Percentiles rank a stretch among this genome's conserved stretches.
These are phyloP conservation scores for Pichia sorboxylosa DNA, from an alignment of 1,139 yeast species.

Conservation along the genomic window DNA sequence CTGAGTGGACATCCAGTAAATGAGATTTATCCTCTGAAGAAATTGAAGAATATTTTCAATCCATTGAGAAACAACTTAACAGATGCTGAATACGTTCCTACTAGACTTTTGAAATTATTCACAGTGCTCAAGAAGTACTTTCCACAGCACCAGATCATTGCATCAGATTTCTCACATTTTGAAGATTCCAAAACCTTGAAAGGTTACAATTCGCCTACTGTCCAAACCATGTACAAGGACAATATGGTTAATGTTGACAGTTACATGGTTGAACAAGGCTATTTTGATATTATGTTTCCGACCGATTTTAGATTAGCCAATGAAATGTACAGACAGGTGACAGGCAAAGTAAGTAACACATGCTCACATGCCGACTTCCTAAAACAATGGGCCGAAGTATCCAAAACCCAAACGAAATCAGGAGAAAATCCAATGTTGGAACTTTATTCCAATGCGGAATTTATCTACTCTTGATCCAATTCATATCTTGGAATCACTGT, in stretches of 20 bases:
- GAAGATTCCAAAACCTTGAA: constrained; percentile 48
- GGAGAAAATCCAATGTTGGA: constrained; percentile 89
- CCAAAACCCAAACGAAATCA: constrained; percentile 54
- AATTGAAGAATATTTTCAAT: constrained; percentile 25
- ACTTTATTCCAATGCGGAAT: constrained; percentile 67
- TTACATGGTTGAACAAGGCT: constrained; percentile 76
- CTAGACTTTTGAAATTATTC: constrained; percentile 57
- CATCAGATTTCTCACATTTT: constrained; percentile 63
- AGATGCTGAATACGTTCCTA: constrained; percentile 73
- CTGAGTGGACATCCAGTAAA: constrained; percentile 20
- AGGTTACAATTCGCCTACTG: constrained; percentile 74
- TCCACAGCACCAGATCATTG: constrained; percentile 63
- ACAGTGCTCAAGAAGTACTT: constrained; percentile 51
- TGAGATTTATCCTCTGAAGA: constrained; percentile 16
- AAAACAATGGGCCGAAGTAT: constrained; percentile 60
- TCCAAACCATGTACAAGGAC: constrained; percentile 63
- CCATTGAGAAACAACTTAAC: constrained; percentile 64
- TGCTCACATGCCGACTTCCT: constrained; percentile 56
- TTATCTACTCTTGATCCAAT: constrained; percentile 36
- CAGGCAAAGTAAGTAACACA: constrained; percentile 48
- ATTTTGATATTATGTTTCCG: constrained; percentile 78
- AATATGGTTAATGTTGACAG: constrained; percentile 60
- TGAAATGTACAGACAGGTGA: constrained; percentile 51
- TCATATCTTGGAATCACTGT: neutral
- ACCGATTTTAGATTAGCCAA: constrained; percentile 61